These are phyloP conservation scores for Melastoma candidum DNA, from an alignment of 441 rosid species.

Conservation along the genomic window DNA sequence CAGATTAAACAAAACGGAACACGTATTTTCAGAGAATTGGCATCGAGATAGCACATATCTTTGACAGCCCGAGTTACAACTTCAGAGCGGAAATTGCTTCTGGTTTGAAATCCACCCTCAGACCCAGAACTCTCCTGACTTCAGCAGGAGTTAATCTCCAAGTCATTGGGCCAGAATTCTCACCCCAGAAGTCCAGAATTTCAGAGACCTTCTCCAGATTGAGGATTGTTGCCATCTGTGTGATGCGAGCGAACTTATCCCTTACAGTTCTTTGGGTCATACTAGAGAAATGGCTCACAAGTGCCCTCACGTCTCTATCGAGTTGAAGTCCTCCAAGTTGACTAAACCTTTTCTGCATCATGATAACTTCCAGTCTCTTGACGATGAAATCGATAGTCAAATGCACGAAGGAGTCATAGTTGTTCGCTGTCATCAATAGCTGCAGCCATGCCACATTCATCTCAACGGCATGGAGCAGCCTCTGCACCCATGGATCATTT, in stretches of 20 bases:
- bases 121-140: constrained; percentile 74
- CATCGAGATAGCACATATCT: no score
- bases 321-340: constrained; percentile 98
- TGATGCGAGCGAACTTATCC: constrained; percentile 88
- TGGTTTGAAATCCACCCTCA: constrained; percentile 80
- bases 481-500: constrained; percentile 96
- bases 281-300: constrained; percentile 88
- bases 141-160: constrained; percentile 97
- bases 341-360: constrained; percentile 98
- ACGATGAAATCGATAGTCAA: constrained; percentile 77
- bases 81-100: constrained; percentile 81
- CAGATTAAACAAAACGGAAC: no score
- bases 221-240: constrained; percentile 86
- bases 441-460: constrained; percentile 87
- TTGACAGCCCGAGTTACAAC: constrained; percentile 31
- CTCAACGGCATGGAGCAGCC: constrained; percentile 86
- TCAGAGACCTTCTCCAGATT: constrained; percentile 89
- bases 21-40: no score
- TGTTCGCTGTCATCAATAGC: constrained; percentile 77
- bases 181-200: constrained; percentile 98
- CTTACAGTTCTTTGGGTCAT: constrained; percentile 93
- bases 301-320: constrained; percentile 78
- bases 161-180: constrained; percentile 95
- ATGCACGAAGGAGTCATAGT: constrained; percentile 79
- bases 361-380: constrained; percentile 89